A percentile compares a stretch with the other conserved stretches of the same genome.
Evolutionary conservation across 768 basidiomycete genomes (phyloP).

Genomic region (Tricholoma hemisulphureum): DNA sequence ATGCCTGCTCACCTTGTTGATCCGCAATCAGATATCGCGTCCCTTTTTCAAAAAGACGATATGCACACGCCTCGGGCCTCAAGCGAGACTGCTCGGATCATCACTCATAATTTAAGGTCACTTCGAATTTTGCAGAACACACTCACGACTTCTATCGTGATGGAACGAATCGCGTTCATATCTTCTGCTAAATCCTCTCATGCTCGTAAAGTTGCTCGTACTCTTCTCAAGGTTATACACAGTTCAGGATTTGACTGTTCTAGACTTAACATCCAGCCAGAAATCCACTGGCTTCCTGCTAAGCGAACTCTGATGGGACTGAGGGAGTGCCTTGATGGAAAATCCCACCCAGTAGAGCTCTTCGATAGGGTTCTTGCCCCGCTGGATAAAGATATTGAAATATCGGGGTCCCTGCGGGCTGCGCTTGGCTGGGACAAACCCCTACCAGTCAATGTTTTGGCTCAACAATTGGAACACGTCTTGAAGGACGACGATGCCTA

Average conservation of each 20-base stretch:
- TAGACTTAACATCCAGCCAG: conserved; percentile 4
- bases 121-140: conserved; percentile 27
- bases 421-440: conserved; percentile 42
- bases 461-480: conserved; percentile 29
- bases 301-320: conserved; percentile 28
- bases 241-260: conserved; percentile 9
- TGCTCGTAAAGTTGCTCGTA: conserved; percentile 14
- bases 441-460: conserved; percentile 29
- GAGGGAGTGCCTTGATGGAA: conserved; percentile 29
- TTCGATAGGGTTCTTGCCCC: conserved; percentile 40
- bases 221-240: conserved; percentile 23
- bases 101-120: conserved; percentile 18
- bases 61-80: conserved; percentile 12
- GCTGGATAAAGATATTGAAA: conserved; percentile 22
- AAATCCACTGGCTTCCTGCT: conserved; percentile 39
- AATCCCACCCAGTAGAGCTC: conserved; percentile 22
- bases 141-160: conserved; percentile 30
- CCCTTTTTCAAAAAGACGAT: conserved; percentile 22
- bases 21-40: conserved; percentile 27
- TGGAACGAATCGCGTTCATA: conserved; percentile 36
- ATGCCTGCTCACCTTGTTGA: conserved; percentile 30
- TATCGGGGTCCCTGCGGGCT: conserved; percentile 28
- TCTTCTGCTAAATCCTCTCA: conserved; percentile 14
- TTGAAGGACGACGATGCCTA: neutral
- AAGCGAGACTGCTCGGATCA: conserved; percentile 3